Evolutionary conservation across 345 rosid genomes (phyloP), one percentile per base, ranked within the genome.

Genomic region (Laguncularia racemosa): DNA sequence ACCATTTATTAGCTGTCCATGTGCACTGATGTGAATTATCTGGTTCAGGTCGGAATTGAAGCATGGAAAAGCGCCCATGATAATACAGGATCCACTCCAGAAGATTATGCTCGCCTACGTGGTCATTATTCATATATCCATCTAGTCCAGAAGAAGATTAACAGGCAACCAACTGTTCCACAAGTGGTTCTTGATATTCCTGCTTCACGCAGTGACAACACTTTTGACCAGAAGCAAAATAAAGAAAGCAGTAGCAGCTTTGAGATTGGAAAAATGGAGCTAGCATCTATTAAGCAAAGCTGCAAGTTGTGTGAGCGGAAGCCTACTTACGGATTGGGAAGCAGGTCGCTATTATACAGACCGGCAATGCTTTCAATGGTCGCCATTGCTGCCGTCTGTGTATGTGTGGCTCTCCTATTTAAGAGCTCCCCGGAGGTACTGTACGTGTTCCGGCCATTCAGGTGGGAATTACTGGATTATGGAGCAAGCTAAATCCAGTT

Each of bases 341-440:
- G 84, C 45, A 71, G 79, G 76, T 76, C 95, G 48, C 75, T 87
- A 38, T 71, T 76, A 23, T 95, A 90, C 80, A 82, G 91, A 76
- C 99, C 99, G 1, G 87, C 99, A 17, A 84, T 95, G 99, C 76
- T 95, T 52, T 90, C 97, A 14, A 88, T 90, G 97, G 90, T 95
- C 70, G 91, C 89, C 9, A 73, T 95, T 14, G 99, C 97, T n/a
- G 96, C 96, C 0, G 99, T 90, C 18, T 95, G 99, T 6, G 99
- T 90, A 45, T 95, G 97, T 20, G 97, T 95, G 44, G 97, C 99
- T 13, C 96, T 95, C 56, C 78, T 90, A 48, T 95, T 95, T 76
- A 95, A 95, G 86, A 89, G 96, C 70, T 84, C 74, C 20, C 99
- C 97, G 3, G 99, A 93, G 67, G 99, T 93, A 14, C 76, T 85